phyloP scores from a whole-genome alignment of 805 yeast genomes.

The Nakazawaea peltata region DNA sequence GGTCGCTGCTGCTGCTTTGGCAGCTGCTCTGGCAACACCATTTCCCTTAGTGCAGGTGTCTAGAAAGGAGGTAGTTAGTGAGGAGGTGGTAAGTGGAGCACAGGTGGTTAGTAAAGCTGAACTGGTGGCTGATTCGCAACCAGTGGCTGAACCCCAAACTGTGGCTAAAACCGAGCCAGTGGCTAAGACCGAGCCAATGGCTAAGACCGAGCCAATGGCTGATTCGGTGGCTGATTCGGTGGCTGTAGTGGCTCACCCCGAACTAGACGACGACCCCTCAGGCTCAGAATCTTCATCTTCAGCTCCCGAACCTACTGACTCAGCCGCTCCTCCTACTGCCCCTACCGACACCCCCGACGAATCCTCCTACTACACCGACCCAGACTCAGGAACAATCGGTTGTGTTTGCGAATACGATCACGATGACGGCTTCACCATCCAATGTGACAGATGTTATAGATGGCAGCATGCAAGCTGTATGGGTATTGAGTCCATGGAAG shows the following conservation, averaged over 20 bases:
- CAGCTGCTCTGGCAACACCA: slow-evolving; percentile 76
- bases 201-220: not conserved
- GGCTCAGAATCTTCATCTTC: not conserved
- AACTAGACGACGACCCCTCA: slow-evolving; percentile 8
- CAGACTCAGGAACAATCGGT: slow-evolving; percentile 80
- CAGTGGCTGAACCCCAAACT: not conserved
- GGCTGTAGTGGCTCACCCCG: not conserved
- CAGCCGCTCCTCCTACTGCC: not conserved
- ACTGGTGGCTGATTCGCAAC: not conserved
- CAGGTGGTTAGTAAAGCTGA: too few species aligned
- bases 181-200: slow-evolving; percentile 2
- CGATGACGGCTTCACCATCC: slow-evolving; percentile 91
- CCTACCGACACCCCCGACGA: slow-evolving; percentile 10
- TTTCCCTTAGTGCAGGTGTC: slow-evolving; percentile 33
- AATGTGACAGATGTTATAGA: slow-evolving; percentile 85
- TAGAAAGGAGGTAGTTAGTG: not conserved
- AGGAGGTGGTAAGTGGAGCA: too few species aligned
- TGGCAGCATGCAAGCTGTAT: slow-evolving; percentile 97
- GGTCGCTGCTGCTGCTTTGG: slow-evolving; percentile 78
- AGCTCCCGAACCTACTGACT: too few species aligned
- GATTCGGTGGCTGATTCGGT: not conserved
- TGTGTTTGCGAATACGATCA: slow-evolving; percentile 84
- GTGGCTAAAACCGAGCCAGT: slow-evolving; percentile 4
- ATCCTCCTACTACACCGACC: slow-evolving; percentile 55
- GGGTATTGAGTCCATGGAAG: slow-evolving; percentile 60